Conservation (phyloP, 371 early-diverging fungal genomes). For the Mortierella sp. region DNA sequence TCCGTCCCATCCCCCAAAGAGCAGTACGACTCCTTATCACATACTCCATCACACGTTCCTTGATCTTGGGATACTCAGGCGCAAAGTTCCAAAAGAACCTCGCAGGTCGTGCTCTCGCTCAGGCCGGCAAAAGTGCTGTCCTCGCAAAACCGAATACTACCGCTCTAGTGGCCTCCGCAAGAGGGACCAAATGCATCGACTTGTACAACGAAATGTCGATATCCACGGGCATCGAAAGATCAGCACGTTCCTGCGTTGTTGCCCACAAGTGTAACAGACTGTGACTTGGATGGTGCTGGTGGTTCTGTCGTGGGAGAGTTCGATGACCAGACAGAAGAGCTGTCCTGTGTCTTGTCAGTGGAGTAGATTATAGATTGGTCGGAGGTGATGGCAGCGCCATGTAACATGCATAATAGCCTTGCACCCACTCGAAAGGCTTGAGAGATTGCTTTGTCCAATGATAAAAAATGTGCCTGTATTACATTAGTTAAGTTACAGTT, state of each 20-base stretch:
- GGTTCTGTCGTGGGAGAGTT: background rate
- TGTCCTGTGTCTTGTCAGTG: background rate
- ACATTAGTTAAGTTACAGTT: background rate
- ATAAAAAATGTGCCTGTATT: background rate
- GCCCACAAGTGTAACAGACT: background rate
- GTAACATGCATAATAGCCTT: background rate
- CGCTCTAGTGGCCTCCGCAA: background rate
- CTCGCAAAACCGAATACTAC: background rate
- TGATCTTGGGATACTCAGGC: background rate
- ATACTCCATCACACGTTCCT: background rate
- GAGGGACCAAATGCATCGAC: background rate
- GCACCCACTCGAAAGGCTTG: background rate
- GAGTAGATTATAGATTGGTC: background rate
- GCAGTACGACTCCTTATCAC: background rate
- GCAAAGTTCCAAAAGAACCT: background rate
- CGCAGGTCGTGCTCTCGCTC: background rate
- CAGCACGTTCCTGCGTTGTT: background rate
- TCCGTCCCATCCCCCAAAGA: background rate
- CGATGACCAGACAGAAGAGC: background rate
- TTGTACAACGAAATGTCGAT: background rate
- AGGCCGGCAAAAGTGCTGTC: background rate
- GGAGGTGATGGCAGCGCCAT: background rate
- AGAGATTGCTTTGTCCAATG: background rate
- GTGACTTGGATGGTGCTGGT: background rate
- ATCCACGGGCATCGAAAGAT: background rate